Conservation (phyloP, 331 rosid genomes). For the Quercus phellos region DNA sequence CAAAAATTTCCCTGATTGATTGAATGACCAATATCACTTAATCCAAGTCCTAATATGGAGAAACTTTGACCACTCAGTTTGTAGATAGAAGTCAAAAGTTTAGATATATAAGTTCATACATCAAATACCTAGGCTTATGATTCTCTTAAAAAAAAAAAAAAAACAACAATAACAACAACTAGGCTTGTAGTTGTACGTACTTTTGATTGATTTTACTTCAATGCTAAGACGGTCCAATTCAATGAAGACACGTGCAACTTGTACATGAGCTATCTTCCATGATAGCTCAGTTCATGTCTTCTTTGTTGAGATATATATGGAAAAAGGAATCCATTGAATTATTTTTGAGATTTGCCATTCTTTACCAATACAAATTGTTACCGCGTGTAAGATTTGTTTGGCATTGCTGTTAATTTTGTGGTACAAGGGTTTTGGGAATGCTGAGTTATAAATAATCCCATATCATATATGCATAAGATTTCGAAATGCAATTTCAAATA, state of each 20-base stretch:
- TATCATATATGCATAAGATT: not conserved
- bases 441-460: not conserved
- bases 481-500: too few species aligned
- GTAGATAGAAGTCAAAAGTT: not conserved
- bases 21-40: not conserved
- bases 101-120: not conserved
- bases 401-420: constrained; percentile 1
- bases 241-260: constrained; percentile 28
- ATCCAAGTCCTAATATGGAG: not conserved
- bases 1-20: not conserved
- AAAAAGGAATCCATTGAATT: constrained; percentile 5
- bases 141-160: too few species aligned
- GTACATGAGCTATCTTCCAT: not conserved
- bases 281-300: constrained; percentile 5
- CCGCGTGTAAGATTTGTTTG: constrained; percentile 7
- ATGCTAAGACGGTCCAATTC: constrained; percentile 33
- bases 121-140: not conserved
- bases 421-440: not conserved
- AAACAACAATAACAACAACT: not conserved
- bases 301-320: not conserved
- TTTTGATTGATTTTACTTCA: constrained; percentile 2
- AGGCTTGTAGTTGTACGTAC: too few species aligned
- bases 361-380: not conserved
- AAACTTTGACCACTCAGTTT: not conserved
- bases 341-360: constrained; percentile 4